Evolutionary conservation across 2,329 filamentous ascomycete species (phyloP).

Genomic region (Botrytis paeoniae): DNA sequence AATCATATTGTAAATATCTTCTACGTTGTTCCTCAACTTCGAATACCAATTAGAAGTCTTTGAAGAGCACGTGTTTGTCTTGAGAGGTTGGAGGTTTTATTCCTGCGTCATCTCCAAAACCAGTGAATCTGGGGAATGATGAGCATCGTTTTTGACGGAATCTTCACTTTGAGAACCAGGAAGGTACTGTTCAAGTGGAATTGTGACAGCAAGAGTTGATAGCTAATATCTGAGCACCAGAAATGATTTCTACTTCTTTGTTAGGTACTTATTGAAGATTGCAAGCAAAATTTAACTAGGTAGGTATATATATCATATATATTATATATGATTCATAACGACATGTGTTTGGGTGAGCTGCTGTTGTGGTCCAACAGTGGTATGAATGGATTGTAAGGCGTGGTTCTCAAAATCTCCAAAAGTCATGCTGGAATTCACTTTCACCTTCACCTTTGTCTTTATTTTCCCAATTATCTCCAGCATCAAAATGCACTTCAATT

Average conservation of each 20-base stretch:
- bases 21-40: background rate
- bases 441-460: background rate
- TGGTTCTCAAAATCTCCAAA: no score
- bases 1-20: background rate
- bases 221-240: background rate
- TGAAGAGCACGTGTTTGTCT: background rate
- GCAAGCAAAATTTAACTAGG: background rate
- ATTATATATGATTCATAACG: background rate
- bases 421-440: background rate
- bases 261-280: no score
- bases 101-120: background rate
- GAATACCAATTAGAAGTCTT: background rate
- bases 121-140: background rate
- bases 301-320: background rate
- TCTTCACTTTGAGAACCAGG: background rate
- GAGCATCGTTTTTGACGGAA: background rate
- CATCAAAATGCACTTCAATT: background rate
- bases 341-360: background rate
- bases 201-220: background rate
- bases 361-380: fast-evolving
- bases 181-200: background rate
- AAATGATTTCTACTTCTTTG: background rate
- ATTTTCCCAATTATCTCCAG: background rate
- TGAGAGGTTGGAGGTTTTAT: background rate
- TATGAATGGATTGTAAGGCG: background rate